Base-by-base conservation (phyloP, 208 protist species). In the Trichomonas vaginalis region DNA sequence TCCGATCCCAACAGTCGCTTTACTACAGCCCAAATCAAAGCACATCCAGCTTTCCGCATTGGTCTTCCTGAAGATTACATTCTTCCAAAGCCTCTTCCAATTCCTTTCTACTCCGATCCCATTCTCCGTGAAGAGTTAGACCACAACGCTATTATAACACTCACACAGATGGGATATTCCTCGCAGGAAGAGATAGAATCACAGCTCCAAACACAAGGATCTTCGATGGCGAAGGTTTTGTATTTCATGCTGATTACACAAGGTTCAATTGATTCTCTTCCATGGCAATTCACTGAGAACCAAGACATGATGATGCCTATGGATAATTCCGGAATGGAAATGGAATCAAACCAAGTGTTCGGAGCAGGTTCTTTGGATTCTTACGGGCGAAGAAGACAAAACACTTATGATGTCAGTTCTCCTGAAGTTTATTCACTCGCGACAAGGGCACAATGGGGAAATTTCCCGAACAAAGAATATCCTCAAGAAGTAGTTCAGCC, bases 41-140 rank as follows among this genome's bases (percentile, higher is more conserved):
- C 61, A 6, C 96, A 96, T 49, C 96, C 96, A 80, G 92, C 88
- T 32, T 96, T 87, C 45, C 14, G 62, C 45, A 95, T 96, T 15
- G 37, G 70, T 35, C 40, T 96, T 37, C 61, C 46, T 37, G 96
- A 95, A 48, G 27, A n/a, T 9, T 92, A 92, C 46, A 39, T 51
- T 17, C 39, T 51, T 21, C 86, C 86, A 92, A 92, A 42, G 10
- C 86, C 86, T 39, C 15, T 92, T 2, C 86, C 86, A 56, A 56
- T 92, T 51, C 86, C 86, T 39, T 92, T 17, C 4, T 45, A 48
- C 39, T 23, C 40, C 48, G 17, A 56, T 8, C 45, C 45, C 48
- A 92, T 92, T 35, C 40, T n/a, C 12, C 45, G 27, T 0, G 32
- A 27, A 23, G 45, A 35, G 17, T 0, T 51, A 15, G 45, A 92